Conservation (phyloP, 176 grass and related monocot species). For the Eragrostis curvula region DNA sequence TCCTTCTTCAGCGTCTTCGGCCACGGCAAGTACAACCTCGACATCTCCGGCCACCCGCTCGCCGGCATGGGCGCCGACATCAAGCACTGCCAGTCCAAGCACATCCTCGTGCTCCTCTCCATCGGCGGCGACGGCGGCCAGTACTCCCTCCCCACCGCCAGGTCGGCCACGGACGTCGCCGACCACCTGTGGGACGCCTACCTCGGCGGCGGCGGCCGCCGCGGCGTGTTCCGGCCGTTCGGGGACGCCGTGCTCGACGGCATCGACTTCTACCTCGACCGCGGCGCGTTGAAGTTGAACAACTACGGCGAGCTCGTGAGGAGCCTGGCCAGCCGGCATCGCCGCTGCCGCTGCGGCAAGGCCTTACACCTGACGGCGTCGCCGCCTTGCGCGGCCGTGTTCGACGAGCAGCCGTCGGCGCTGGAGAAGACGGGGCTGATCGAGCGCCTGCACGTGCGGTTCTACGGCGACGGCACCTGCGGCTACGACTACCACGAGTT, state of each 20-base stretch:
- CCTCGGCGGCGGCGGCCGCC: too few species aligned
- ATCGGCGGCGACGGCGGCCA: background rate
- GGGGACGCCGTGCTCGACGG: too few species aligned
- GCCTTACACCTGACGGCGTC: too few species aligned
- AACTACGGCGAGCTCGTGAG: too few species aligned
- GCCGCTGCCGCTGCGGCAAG: too few species aligned
- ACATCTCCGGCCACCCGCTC: background rate
- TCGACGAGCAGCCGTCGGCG: background rate
- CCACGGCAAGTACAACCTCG: background rate
- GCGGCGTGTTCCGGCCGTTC: too few species aligned
- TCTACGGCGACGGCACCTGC: background rate
- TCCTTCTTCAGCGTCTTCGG: background rate
- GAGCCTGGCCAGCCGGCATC: too few species aligned
- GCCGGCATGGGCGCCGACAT: background rate
- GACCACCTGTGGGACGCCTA: background rate
- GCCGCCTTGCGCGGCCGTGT: too few species aligned
- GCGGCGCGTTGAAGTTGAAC: too few species aligned
- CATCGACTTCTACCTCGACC: too few species aligned
- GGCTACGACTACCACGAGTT: conserved; percentile 2
- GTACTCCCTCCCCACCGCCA: background rate
- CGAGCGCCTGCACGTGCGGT: background rate
- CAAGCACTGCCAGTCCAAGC: background rate
- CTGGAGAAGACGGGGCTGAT: background rate
- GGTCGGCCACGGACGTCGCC: background rate
- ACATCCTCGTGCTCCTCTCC: background rate